Base-by-base conservation (phyloP, 1,139 yeast genomes). In the Suhomyces guaymorum region DNA sequence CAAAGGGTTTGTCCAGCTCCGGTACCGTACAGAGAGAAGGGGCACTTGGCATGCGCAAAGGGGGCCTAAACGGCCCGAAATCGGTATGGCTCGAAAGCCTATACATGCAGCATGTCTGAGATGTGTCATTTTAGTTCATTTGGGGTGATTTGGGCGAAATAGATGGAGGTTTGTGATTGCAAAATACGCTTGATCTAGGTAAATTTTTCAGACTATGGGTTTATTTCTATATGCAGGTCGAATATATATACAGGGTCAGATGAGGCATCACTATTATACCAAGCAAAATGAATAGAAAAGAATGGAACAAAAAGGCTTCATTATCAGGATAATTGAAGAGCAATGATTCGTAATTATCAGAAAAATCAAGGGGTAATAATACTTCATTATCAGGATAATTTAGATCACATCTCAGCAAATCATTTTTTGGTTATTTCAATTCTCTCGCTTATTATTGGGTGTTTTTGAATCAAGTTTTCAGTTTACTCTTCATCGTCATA, bases 1-100 rank as follows among this genome's bases (percentile, higher is more conserved):
- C 23, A 54, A 30, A 4, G 58, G 57, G 29, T 49, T 54, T 20
- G 47, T 41, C 62, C 61, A 40, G 28, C 33, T 30, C 26, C 34
- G 27, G 12, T 17, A 14, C 17, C 39, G 15, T 7, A 29, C 3
- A 7, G 26, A 13, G 5, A 12, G 16, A 11, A 22, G 11, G 10
- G 14, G 5, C 11, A 16, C 13, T 10, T 29, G 21, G 7, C 9
- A n/a, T n/a, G n/a, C n/a, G n/a, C n/a, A n/a, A n/a, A n/a, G n/a
- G n/a, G n/a, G n/a, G n/a, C n/a, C n/a, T n/a, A n/a, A n/a, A n/a
- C n/a, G n/a, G n/a, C n/a, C n/a, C n/a, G n/a, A n/a, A n/a, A n/a
- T n/a, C n/a, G n/a, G n/a, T n/a, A n/a, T 24, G 30, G 23, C 24
- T 20, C 25, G 28, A 21, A 36, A 19, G 31, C 32, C 31, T 8